phyloP scores from a whole-genome alignment of 2,329 filamentous ascomycete species.

The Fusarium devonianum region DNA sequence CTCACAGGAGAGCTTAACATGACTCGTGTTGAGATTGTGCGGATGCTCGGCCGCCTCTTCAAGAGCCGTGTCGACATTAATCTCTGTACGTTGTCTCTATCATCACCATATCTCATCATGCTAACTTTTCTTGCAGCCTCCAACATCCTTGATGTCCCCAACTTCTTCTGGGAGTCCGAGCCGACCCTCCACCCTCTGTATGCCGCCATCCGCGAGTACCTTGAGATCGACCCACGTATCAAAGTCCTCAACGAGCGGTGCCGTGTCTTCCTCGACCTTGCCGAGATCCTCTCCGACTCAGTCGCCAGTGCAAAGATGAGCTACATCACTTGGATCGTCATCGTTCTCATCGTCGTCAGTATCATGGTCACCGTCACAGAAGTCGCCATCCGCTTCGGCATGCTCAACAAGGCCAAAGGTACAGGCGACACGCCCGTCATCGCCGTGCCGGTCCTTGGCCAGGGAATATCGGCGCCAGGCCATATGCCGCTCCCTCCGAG shows the following conservation, averaged over 20 bases:
- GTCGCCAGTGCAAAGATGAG: slow-evolving; percentile 97
- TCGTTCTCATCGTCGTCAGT: slow-evolving; percentile 87
- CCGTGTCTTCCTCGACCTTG: slow-evolving; percentile 93
- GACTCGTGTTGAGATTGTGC: slow-evolving; percentile 89
- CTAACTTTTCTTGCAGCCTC: slow-evolving; percentile 65
- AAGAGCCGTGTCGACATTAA: slow-evolving; percentile 97
- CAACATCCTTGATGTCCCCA: slow-evolving; percentile 94
- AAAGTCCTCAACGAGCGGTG: slow-evolving; percentile 97
- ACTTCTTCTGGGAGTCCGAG: slow-evolving; percentile 98
- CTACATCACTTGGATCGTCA: slow-evolving; percentile 96
- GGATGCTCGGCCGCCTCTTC: slow-evolving; percentile 88
- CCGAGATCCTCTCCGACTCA: slow-evolving; percentile 90
- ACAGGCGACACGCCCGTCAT: slow-evolving; percentile 12
- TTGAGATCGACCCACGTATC: slow-evolving; percentile 95
- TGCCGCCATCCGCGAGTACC: slow-evolving; percentile 91
- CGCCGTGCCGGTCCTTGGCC: slow-evolving; percentile 27
- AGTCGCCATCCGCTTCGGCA: slow-evolving; percentile 83
- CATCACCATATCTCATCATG: slow-evolving; percentile 10
- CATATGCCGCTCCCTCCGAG: slow-evolving; percentile 32
- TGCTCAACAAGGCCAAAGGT: slow-evolving; percentile 57
- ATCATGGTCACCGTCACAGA: slow-evolving; percentile 92
- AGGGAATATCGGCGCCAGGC: slow-evolving; percentile 14
- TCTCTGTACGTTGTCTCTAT: slow-evolving; percentile 72
- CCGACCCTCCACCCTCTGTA: slow-evolving; percentile 95
- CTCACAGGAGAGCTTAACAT: slow-evolving; percentile 90